Base-by-base conservation (phyloP, 176 grass and related monocot species). In the Ensete ventricosum region DNA sequence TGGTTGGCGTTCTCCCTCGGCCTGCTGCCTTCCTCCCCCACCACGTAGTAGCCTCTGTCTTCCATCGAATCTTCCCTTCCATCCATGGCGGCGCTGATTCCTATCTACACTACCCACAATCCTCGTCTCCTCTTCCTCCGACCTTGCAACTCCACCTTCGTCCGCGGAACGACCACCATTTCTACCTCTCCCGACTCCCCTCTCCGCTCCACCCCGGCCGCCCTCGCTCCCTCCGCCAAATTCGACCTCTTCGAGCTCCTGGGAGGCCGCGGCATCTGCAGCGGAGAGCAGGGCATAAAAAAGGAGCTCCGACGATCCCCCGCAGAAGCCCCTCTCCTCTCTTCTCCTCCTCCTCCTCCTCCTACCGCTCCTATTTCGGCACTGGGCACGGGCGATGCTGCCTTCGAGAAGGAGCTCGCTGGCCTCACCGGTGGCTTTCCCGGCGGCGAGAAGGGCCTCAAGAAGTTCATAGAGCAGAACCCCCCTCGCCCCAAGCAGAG, bases 401-500 rank as follows among this genome's bases (percentile, higher is more conserved):
- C 79, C 4, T 96, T 96, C 83, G 92, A 96, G 27, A 96, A 96
- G 79, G 88, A 96, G 85, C 81, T 96, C 71, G 71, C 88, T 76
- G 91, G 91, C 14, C 88, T 96, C 72, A 96, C 92, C 19, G 89
- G 92, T 62, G 92, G 92, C 7, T 96, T 96, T 81, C 92, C 89
- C 1, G 92, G 92, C 27, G 92, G 92, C 60, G 92, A 96, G 84
- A 81, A 83, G 81, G 89, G 87, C 53, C 89, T 96, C 78, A 78
- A 82, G 52, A 62, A 74, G 73, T 96, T 96, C 78, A 78, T 96
- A 51, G 78, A 90, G 76, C 83, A 85, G 83, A 96, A 96, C 59
- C 89, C 87, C 54, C 87, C 89, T 25, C 82, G 88, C 8, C 74
- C 77, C 14, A 29, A 55, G 8, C 20, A 57, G 1, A 66, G 53